phyloP scores from a whole-genome alignment of 371 early-diverging fungal species.

The Lichtheimia ornata region DNA sequence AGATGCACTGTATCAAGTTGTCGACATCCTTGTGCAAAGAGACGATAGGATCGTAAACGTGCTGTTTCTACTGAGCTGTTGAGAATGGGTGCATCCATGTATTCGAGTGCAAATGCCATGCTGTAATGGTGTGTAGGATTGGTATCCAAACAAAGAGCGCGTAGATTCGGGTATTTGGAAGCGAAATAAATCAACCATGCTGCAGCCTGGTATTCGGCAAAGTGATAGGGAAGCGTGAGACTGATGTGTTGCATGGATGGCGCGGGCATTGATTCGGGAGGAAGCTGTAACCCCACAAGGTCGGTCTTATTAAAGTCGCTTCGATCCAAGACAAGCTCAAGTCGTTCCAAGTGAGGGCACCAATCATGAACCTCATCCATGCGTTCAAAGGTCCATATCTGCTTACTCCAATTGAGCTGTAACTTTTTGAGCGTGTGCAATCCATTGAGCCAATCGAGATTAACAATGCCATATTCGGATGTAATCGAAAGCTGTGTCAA shows the following conservation, averaged over 20 bases:
- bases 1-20: not conserved
- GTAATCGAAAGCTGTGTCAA: not conserved
- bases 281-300: not conserved
- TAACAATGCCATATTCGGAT: not conserved
- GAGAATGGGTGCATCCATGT: not conserved
- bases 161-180: not conserved
- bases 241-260: not conserved
- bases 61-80: not conserved
- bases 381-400: not conserved
- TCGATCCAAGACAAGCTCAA: not conserved
- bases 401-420: not conserved
- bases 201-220: not conserved
- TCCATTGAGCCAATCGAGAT: not conserved
- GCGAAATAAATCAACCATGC: not conserved
- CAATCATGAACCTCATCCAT: not conserved
- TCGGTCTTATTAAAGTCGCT: not conserved
- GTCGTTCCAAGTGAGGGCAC: not conserved
- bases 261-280: not conserved
- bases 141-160: not conserved
- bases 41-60: not conserved
- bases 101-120: conserved; percentile 1
- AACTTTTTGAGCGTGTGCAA: not conserved
- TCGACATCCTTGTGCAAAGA: not conserved
- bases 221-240: not conserved
- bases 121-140: not conserved